A percentile compares a stretch with the other conserved stretches of the same genome.
Evolutionary conservation across 768 basidiomycete genomes (phyloP).

Genomic region (Suillus subaureus): DNA sequence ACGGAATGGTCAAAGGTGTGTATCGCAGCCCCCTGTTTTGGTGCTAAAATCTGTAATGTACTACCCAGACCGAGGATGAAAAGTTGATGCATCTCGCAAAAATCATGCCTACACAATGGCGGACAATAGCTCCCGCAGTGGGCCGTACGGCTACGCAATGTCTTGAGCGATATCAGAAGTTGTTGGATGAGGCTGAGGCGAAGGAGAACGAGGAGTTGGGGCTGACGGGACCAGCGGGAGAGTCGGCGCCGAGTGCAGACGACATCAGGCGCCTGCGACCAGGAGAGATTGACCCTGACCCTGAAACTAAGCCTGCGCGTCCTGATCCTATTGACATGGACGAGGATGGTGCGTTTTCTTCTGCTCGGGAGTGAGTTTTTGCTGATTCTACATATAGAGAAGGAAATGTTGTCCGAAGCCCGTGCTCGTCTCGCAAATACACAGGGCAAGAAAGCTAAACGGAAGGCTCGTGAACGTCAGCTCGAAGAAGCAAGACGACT

Average conservation of each 20-base stretch:
- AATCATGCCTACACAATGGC: conserved; percentile 99
- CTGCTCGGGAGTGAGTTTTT: not conserved
- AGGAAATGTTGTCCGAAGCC: conserved; percentile 99
- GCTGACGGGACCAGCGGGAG: conserved; percentile 77
- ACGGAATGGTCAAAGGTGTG: conserved; percentile 98
- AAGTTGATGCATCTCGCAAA: conserved; percentile 97
- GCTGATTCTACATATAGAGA: conserved; percentile 56
- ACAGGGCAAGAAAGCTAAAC: conserved; percentile 99
- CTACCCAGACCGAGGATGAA: conserved; percentile 88
- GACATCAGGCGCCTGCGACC: conserved; percentile 88
- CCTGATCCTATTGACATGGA: conserved; percentile 99
- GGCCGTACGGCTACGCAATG: conserved; percentile 98
- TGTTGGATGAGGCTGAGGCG: conserved; percentile 95
- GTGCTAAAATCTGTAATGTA: not conserved
- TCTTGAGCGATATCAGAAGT: conserved; percentile 96
- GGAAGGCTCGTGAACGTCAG: conserved; percentile 96
- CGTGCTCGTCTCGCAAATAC: conserved; percentile 98
- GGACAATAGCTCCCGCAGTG: conserved; percentile 97
- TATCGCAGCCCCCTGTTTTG: not conserved
- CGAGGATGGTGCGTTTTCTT: conserved; percentile 76
- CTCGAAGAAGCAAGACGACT: conserved; percentile 93
- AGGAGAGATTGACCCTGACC: conserved; percentile 98
- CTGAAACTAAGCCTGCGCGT: conserved; percentile 96
- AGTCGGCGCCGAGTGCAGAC: conserved; percentile 87
- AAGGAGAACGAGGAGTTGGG: conserved; percentile 97